A percentile compares a stretch with the other conserved stretches of the same genome.
These are phyloP conservation scores for Stramenopiles sp. DNA, from an alignment of 352 stramenopile genomes.

Conservation along the genomic window DNA sequence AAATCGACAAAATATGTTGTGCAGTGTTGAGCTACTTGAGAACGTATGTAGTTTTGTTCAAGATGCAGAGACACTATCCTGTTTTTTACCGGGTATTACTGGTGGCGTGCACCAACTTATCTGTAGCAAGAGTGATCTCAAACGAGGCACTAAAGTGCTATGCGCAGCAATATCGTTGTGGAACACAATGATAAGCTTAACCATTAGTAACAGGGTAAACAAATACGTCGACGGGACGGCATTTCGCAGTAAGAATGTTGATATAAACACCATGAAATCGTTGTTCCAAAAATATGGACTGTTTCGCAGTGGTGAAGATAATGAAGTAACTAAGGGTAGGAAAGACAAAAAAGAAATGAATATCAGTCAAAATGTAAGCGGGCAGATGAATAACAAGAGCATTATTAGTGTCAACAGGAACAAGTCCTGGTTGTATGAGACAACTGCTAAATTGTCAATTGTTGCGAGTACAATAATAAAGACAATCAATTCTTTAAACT, in stretches of 20 bases:
- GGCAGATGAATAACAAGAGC: neutral
- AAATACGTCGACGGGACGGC: neutral
- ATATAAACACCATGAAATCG: neutral
- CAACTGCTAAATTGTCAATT: neutral
- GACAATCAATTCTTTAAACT: neutral
- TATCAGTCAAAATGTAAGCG: neutral
- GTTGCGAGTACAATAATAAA: neutral
- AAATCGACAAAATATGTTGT: neutral
- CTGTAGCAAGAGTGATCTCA: neutral
- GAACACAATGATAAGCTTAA: neutral
- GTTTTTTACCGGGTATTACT: conserved; percentile 1
- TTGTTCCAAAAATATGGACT: neutral
- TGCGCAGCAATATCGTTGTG: neutral
- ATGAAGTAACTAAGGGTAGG: too few species aligned
- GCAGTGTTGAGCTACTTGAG: neutral
- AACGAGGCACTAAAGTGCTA: neutral
- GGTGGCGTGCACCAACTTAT: neutral
- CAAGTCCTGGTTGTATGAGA: neutral
- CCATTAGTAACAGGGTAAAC: neutral
- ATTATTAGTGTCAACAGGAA: neutral
- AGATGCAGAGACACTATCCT: neutral
- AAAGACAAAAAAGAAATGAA: neutral
- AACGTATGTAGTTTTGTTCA: neutral
- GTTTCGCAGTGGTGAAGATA: neutral
- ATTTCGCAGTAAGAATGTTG: neutral